These are phyloP conservation scores for Talinum fruticosum DNA, from an alignment of 148 eudicot genomes.

Conservation along the genomic window DNA sequence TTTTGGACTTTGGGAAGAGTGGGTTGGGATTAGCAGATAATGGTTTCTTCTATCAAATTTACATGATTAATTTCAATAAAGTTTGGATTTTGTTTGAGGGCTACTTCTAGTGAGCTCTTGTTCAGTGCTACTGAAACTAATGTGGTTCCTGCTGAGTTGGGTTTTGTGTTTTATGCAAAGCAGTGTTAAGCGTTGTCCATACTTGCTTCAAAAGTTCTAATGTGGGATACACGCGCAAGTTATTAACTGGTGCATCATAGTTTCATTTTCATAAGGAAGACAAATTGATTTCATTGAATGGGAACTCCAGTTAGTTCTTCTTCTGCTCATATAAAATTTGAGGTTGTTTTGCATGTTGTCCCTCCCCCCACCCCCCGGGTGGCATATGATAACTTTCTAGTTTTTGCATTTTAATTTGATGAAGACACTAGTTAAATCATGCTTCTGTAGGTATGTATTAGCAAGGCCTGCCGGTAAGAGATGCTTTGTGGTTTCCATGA, in stretches of 20 bases:
- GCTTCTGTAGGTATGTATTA: conserved; percentile 65
- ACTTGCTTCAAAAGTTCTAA: neutral
- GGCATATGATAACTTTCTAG: neutral
- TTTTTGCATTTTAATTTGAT: neutral
- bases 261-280: too few species aligned
- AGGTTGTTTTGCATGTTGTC: too few species aligned
- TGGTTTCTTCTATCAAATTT: too few species aligned
- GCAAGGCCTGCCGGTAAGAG: conserved; percentile 97
- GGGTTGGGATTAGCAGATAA: too few species aligned
- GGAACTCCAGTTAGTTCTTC: too few species aligned
- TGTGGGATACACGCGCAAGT: neutral
- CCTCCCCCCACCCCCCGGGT: too few species aligned
- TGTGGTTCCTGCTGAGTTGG: neutral
- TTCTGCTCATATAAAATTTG: too few species aligned
- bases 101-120: neutral
- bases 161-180: neutral
- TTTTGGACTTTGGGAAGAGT: neutral
- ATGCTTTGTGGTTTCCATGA: conserved; percentile 90
- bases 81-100: neutral
- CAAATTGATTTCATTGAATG: too few species aligned
- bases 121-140: neutral
- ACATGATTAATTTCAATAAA: neutral
- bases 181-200: neutral
- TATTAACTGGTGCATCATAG: too few species aligned
- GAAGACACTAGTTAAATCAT: conserved; percentile 6